Evolutionary conservation across 192 early-diverging fungal species (phyloP), one percentile per base, ranked within the genome.

Genomic region (Coemansia sp.): DNA sequence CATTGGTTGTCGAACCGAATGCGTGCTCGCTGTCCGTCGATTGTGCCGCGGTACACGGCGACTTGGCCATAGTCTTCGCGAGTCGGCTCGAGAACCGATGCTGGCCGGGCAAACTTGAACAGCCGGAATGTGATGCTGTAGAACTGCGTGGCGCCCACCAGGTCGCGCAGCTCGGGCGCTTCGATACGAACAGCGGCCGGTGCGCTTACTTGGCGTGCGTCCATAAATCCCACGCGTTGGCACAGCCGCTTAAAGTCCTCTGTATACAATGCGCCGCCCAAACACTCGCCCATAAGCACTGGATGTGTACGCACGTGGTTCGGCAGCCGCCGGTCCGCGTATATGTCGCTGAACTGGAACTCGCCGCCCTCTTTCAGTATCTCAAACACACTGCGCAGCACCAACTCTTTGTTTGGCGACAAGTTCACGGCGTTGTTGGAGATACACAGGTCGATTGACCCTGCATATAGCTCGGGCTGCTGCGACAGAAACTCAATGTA

Each of bases 381-480:
- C 31, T 61, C 69, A 58, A 62, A 78, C 21, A 78, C 81, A 56
- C 81, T 51, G n/a, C 22, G 52, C 54, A 82, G 62, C 7, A 82
- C 75, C 34, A 67, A 57, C 47, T 71, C 59, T 69, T 82, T 78
- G 62, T 82, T 68, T 47, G 75, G 81, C 50, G 71, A 82, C 66
- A 82, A 68, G n/a, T 82, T 82, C 34, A 82, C 63, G 4, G 60
- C 81, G 66, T 54, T 62, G 69, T 82, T 82, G 52, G 71, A 74
- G 48, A 82, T 82, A 54, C 71, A 74, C 54, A 82, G 46, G 50
- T 82, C 81, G n/a, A 68, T 68, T 5, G 81, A 74, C 14, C 48
- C 62, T 2, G 73, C 26, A 36, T 68, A 58, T n/a, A 64, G 58
- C 28, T 25, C 75, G 0, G 68, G 58, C 60, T 31, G 59, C 48